These are phyloP conservation scores for Sporisorium graminicola DNA, from an alignment of 1,284 basidiomycete species.

Conservation along the genomic window DNA sequence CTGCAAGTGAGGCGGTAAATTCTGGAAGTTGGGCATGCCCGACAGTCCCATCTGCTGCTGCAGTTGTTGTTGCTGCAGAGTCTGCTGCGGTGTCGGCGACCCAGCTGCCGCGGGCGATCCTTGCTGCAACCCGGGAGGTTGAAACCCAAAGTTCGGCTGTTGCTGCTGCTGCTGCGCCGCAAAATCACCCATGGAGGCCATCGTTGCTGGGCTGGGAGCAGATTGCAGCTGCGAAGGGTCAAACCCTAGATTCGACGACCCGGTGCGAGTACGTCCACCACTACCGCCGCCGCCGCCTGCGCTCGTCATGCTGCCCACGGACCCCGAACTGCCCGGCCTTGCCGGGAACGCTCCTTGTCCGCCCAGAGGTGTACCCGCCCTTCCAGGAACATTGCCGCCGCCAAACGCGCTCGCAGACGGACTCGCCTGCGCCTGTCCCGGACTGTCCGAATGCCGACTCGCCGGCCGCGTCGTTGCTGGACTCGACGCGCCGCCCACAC, in stretches of 20 bases:
- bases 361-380: conserved; percentile 26
- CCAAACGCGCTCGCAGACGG: conserved; percentile 23
- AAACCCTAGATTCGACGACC: conserved; percentile 30
- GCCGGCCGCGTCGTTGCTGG: conserved; percentile 24
- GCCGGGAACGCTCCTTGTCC: conserved; percentile 20
- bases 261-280: conserved; percentile 22
- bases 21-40: conserved; percentile 42
- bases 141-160: conserved; percentile 26
- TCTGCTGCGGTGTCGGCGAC: conserved; percentile 21
- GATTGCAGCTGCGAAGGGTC: conserved; percentile 44
- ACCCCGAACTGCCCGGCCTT: conserved; percentile 43
- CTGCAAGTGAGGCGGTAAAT: conserved; percentile 48
- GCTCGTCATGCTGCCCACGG: conserved; percentile 42
- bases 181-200: conserved; percentile 25
- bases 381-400: conserved; percentile 10
- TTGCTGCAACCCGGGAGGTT: conserved; percentile 27
- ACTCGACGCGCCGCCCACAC: conserved; percentile 18
- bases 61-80: conserved; percentile 17
- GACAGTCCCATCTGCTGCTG: conserved; percentile 27
- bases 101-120: conserved; percentile 15
- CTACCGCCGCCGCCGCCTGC: conserved; percentile 8
- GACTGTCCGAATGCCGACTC: conserved; percentile 34
- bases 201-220: conserved; percentile 25
- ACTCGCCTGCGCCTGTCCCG: conserved; percentile 30
- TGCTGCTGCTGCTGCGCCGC: conserved; percentile 26